A percentile compares a stretch with the other conserved stretches of the same genome.
Evolutionary conservation across 768 basidiomycete genomes (phyloP).

Genomic region (Agrocybe pediades): DNA sequence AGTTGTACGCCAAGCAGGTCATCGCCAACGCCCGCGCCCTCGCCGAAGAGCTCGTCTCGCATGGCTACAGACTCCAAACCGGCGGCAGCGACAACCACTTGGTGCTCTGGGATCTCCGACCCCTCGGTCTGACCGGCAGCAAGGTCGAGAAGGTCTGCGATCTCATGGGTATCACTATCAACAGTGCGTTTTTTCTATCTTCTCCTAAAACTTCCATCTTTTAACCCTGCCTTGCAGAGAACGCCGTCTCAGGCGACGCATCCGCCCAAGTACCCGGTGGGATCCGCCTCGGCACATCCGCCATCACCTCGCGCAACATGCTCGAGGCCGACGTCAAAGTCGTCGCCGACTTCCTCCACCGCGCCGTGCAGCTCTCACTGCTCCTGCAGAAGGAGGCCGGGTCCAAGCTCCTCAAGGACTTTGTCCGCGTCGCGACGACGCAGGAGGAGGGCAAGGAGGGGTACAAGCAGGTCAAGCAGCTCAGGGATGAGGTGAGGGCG

Average conservation of each 20-base stretch:
- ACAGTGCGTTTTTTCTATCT: constrained; percentile 57
- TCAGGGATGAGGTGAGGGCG: constrained; percentile 75
- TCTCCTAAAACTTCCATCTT: not conserved
- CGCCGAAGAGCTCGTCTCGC: constrained; percentile 64
- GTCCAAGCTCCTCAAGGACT: constrained; percentile 94
- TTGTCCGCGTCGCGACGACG: constrained; percentile 77
- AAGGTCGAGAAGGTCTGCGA: constrained; percentile 99
- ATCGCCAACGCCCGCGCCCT: constrained; percentile 85
- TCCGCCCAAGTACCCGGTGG: constrained; percentile 97
- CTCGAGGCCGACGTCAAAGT: constrained; percentile 80
- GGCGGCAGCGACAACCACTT: constrained; percentile 97
- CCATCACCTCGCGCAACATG: constrained; percentile 95
- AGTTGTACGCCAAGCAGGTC: constrained; percentile 92
- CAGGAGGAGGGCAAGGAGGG: constrained; percentile 74
- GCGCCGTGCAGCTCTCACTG: constrained; percentile 89
- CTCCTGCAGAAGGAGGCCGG: constrained; percentile 94
- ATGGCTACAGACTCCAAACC: constrained; percentile 97
- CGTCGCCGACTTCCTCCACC: constrained; percentile 92
- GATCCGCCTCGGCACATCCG: constrained; percentile 93
- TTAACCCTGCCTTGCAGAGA: constrained; percentile 55
- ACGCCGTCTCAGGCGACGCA: constrained; percentile 95
- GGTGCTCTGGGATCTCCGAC: constrained; percentile 96
- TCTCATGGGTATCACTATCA: constrained; percentile 94
- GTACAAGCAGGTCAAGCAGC: constrained; percentile 64
- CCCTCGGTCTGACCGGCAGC: constrained; percentile 93